phyloP scores from a whole-genome alignment of 495 filamentous ascomycete species.

The Rhizodiscina lignyota region DNA sequence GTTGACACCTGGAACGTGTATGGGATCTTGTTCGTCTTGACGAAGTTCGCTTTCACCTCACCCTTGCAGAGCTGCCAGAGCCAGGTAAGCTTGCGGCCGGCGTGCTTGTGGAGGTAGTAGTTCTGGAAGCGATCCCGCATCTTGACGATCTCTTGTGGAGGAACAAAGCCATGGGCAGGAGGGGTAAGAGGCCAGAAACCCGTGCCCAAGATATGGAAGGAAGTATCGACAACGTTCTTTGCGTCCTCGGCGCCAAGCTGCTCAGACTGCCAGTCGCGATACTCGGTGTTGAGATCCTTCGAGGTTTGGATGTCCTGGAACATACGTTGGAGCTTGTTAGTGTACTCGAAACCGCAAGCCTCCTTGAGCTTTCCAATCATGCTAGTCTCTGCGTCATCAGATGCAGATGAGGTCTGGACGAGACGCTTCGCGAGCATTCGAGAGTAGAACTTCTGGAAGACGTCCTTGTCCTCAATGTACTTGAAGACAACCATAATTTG shows the following conservation, averaged over 20 bases:
- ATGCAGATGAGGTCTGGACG: constrained; percentile 85
- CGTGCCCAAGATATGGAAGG: constrained; percentile 81
- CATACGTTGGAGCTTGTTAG: constrained; percentile 98
- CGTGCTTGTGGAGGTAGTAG: constrained; percentile 94
- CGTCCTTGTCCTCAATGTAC: constrained; percentile 99
- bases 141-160: constrained; percentile 67
- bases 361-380: constrained; percentile 99
- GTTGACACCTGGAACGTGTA: constrained; percentile 97
- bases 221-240: constrained; percentile 50
- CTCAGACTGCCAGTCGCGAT: constrained; percentile 52
- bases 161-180: constrained; percentile 69
- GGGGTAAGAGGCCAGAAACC: constrained; percentile 92
- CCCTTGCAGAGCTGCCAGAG: constrained; percentile 97
- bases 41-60: constrained; percentile 86
- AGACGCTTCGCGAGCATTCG: constrained; percentile 89
- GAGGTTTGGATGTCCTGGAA: constrained; percentile 99
- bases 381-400: constrained; percentile 92
- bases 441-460: constrained; percentile 99
- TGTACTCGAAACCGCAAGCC: constrained; percentile 96
- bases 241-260: constrained; percentile 38
- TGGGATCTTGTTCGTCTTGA: constrained; percentile 69
- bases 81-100: constrained; percentile 91
- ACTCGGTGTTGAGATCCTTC: constrained; percentile 82
- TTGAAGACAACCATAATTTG: constrained; percentile 99
- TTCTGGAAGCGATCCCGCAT: constrained; percentile 77